These are phyloP conservation scores for Adansonia digitata DNA, from an alignment of 345 rosid species.

Conservation along the genomic window DNA sequence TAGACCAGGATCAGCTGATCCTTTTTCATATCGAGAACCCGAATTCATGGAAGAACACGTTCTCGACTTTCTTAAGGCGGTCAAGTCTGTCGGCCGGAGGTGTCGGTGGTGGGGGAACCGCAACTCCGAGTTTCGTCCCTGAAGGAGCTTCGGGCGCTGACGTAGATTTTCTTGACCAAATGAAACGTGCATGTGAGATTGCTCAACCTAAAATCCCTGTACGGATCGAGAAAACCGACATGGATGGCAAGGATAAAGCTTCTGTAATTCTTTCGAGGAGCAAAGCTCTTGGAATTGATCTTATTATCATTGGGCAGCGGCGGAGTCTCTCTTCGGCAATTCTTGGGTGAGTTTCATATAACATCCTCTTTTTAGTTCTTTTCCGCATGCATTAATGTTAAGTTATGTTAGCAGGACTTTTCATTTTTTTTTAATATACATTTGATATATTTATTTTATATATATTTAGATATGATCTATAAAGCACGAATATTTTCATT, in stretches of 20 bases:
- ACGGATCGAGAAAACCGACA: slow-evolving; percentile 30
- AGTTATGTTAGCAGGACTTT: too few species aligned
- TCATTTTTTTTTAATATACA: too few species aligned
- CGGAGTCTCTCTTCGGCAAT: slow-evolving; percentile 63
- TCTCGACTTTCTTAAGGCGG: slow-evolving; percentile 33
- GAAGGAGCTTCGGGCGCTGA: slow-evolving; percentile 26
- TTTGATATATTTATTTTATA: too few species aligned
- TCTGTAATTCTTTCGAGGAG: slow-evolving; percentile 42
- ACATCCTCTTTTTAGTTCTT: too few species aligned
- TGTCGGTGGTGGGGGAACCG: too few species aligned
- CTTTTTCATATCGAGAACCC: slow-evolving; percentile 43
- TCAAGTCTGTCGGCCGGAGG: too few species aligned
- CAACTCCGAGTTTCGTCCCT: not conserved
- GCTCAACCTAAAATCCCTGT: slow-evolving; percentile 59
- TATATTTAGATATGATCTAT: too few species aligned
- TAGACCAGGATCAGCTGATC: slow-evolving; percentile 48
- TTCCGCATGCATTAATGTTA: not conserved
- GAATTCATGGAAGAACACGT: slow-evolving; percentile 28
- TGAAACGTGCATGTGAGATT: slow-evolving; percentile 57
- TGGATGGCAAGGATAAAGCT: slow-evolving; percentile 54
- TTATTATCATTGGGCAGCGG: slow-evolving; percentile 66
- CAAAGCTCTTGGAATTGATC: slow-evolving; percentile 42
- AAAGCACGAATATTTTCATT: too few species aligned
- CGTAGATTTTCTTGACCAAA: slow-evolving; percentile 56
- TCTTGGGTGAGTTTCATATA: slow-evolving; percentile 43